Evolutionary conservation across 2,329 filamentous ascomycete genomes (phyloP).

Genomic region (Fusarium sp.): DNA sequence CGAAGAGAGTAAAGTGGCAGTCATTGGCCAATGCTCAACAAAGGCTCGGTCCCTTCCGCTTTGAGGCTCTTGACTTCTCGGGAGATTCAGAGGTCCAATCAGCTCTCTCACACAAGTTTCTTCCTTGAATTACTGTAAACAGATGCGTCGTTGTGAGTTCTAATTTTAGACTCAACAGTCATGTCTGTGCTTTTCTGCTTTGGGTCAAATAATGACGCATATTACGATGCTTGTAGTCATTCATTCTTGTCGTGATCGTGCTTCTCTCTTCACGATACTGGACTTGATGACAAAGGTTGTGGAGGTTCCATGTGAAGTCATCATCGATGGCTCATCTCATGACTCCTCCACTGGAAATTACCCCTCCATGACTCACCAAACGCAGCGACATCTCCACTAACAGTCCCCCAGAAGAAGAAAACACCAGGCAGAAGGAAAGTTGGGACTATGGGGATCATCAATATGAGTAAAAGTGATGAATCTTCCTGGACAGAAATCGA

Average conservation of each 20-base stretch:
- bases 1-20: background rate
- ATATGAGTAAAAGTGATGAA: background rate
- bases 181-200: background rate
- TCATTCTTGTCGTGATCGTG: background rate
- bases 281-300: background rate
- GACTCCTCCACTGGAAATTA: slow-evolving; percentile 9
- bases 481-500: background rate
- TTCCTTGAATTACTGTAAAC: background rate
- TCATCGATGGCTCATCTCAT: slow-evolving; percentile 18
- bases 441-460: background rate
- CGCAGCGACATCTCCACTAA: slow-evolving; percentile 9
- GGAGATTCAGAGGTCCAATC: background rate
- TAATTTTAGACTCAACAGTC: background rate
- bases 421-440: background rate
- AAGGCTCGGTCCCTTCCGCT: slow-evolving; percentile 19
- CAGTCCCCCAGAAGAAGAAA: background rate
- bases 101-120: background rate
- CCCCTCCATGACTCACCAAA: slow-evolving; percentile 37
- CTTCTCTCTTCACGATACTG: background rate
- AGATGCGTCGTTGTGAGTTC: background rate
- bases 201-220: background rate
- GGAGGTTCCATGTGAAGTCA: background rate
- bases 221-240: background rate
- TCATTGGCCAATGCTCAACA: slow-evolving; percentile 2
- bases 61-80: background rate